Evolutionary conservation across 345 rosid species (phyloP), one percentile per base, ranked within the genome.

Genomic region (Hypericum perforatum): DNA sequence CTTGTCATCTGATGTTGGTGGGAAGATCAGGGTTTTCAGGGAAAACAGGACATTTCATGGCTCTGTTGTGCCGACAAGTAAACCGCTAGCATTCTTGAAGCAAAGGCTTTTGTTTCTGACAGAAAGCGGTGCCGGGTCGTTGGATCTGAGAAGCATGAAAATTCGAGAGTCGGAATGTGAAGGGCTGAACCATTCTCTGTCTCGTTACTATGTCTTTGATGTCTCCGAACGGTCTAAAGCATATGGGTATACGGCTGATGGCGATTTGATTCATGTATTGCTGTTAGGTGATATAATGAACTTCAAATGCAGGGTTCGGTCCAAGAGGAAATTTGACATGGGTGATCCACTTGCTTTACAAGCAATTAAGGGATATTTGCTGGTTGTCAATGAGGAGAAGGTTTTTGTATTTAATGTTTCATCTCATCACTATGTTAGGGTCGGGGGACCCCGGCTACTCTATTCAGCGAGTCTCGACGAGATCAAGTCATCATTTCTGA

Each of bases 91-190:
- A 6, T 88, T 92, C 73, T 70, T 85, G 74, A 88, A 85, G 74
- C 98, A 89, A 62, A 88, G 95, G 72, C 78, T 85, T 60, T 70
- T 92, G 80, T 92, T 92, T 72, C 78, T 92, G 64, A 88, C 95
- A 0, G 89, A 88, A 62, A 76, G 66, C 10, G 97, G 98, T 60
- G 94, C 97, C n/a, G 95, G 98, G 32, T 92, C 97, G 8, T 52
- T 92, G 63, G 94, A 89, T 43, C 79, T 88, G 65, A 81, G 91
- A 72, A 85, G 63, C 75, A 92, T 88, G 97, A 88, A 75, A 63
- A 57, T 92, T 16, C 76, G 82, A 67, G 95, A 88, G 67, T 74
- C 95, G 0, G 85, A 84, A 32, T 92, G 97, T 61, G 97, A 92
- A 70, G 94, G 94, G 8, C 57, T 85, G 67, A 84, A 88, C 66